These are phyloP conservation scores for Telfairia occidentalis DNA, from an alignment of 331 rosid species.

Conservation along the genomic window DNA sequence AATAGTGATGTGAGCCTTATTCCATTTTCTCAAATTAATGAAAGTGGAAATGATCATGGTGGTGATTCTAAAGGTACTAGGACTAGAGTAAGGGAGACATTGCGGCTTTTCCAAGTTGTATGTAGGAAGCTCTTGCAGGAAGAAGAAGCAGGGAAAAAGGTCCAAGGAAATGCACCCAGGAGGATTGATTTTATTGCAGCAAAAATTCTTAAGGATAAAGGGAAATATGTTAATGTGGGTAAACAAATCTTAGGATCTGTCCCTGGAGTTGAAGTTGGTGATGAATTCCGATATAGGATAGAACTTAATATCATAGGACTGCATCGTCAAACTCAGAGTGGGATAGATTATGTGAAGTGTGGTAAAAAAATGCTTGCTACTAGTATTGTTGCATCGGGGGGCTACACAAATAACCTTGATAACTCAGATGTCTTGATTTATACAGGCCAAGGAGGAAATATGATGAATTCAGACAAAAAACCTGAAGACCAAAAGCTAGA, in stretches of 20 bases:
- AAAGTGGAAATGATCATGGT: slow-evolving; percentile 19
- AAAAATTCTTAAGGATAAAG: slow-evolving; percentile 43
- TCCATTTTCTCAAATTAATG: slow-evolving; percentile 31
- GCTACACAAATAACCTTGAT: slow-evolving; percentile 57
- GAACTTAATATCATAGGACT: slow-evolving; percentile 73
- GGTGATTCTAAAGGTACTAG: slow-evolving; percentile 34
- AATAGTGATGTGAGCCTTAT: slow-evolving; percentile 25
- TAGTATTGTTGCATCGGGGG: slow-evolving; percentile 79
- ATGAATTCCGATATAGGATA: slow-evolving; percentile 72
- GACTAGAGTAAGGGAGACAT: slow-evolving; percentile 54
- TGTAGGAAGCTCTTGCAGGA: slow-evolving; percentile 65
- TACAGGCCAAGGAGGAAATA: slow-evolving; percentile 83
- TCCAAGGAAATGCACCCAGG: slow-evolving; percentile 16
- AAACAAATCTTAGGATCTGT: slow-evolving; percentile 55
- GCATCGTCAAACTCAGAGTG: slow-evolving; percentile 61
- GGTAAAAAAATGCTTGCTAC: slow-evolving; percentile 53
- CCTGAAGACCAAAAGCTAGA: slow-evolving; percentile 92
- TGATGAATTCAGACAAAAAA: slow-evolving; percentile 41
- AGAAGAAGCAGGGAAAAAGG: slow-evolving; percentile 48
- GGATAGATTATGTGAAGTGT: slow-evolving; percentile 62
- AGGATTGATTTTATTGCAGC: slow-evolving; percentile 52
- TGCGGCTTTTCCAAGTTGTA: slow-evolving; percentile 62
- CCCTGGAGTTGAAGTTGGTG: slow-evolving; percentile 86
- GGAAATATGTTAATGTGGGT: slow-evolving; percentile 44
- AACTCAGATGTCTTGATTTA: slow-evolving; percentile 55